A percentile compares a stretch with the other conserved stretches of the same genome.
phyloP scores from a whole-genome alignment of 148 eudicot species.

The Fagopyrum homotropicum region DNA sequence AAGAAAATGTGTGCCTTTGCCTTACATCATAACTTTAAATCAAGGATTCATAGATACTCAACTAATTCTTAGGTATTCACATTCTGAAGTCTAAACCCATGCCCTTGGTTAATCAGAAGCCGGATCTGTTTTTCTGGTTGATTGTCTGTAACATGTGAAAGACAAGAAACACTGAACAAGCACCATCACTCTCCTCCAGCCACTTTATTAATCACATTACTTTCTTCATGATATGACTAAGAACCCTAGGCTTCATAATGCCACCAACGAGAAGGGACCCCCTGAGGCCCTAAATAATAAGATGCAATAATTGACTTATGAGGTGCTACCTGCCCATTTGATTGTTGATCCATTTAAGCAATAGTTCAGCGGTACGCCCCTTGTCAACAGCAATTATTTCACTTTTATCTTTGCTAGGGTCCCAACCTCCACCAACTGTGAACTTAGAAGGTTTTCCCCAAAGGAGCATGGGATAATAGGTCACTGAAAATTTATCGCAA shows the following conservation, averaged over 20 bases:
- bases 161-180: neutral
- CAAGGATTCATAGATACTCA: neutral
- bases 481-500: constrained; percentile 83
- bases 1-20: too few species aligned
- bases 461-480: constrained; percentile 72
- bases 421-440: constrained; percentile 32
- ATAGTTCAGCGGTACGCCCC: constrained; percentile 67
- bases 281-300: neutral
- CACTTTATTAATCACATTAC: neutral
- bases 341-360: constrained; percentile 85
- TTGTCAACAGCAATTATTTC: constrained; percentile 52
- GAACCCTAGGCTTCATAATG: neutral
- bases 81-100: neutral
- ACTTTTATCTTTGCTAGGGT: constrained; percentile 53
- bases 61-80: neutral
- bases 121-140: neutral
- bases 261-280: neutral
- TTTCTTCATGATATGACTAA: neutral
- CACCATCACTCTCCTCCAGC: neutral
- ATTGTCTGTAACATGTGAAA: neutral
- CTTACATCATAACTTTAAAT: too few species aligned
- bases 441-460: constrained; percentile 78
- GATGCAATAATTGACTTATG: neutral
- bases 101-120: neutral
- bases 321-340: constrained; percentile 60